Evolutionary conservation across 257 asterid species (phyloP), one percentile per base, ranked within the genome.

Genomic region (Lithospermum erythrorhizon): DNA sequence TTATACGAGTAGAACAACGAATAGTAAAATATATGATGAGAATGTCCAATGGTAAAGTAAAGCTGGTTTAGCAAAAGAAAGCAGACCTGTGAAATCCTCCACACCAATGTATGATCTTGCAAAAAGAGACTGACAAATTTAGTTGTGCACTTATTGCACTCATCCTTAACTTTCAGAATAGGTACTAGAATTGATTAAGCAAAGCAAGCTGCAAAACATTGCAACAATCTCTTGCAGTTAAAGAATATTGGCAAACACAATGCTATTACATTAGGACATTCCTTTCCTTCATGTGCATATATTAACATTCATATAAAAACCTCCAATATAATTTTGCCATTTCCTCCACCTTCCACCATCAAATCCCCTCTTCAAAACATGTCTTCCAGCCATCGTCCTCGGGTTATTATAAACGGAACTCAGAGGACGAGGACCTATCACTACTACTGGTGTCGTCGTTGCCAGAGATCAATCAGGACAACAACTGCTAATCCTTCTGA

Each of bases 391-490:
- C 79, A 79, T 30, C 82, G 83, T 17, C 79, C 78, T 14, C 78
- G 87, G 3, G 73, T 75, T 1, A 21, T 67, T 6, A 82, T 81
- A 6, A 83, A 86, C 56, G 94, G 96, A 22, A 72, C 75, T 14
- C 84, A 66, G 32, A 75, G 95, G 72, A 70, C 76, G 58, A 62
- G 96, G 59, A 91, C 89, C 0, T 81, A 82, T 74, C 96, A 91
- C 49, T 88, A 81, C 80, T 86, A 88, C 6, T 88, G 98, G 96
- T 91, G 98, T 53, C 73, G 85, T 0, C 67, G 63, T 5, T 88
- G 98, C 73, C 93, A 70, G 48, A 84, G 87, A 59, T 79, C 94
- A 58, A 59, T 86, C 32, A 58, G 98, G 17, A 86, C 95, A 62
- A 86, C 84, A 52, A 76, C 95, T 32, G 24, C 83, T 37, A 73